phyloP scores from a whole-genome alignment of 1,284 basidiomycete genomes.

The Cutaneotrichosporon daszewskae region DNA sequence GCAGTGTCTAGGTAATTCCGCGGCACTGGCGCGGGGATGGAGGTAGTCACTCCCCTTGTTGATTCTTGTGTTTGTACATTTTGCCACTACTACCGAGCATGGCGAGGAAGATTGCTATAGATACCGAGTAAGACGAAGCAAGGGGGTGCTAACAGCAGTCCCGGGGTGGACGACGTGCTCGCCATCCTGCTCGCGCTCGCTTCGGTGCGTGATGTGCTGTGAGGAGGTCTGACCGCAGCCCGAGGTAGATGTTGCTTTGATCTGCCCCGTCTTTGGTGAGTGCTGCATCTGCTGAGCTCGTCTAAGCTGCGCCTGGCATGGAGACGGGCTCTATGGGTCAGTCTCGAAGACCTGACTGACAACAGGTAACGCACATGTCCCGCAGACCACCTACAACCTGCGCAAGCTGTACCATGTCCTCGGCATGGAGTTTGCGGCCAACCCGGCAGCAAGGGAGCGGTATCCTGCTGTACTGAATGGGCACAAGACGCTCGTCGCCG shows the following conservation, averaged over 20 bases:
- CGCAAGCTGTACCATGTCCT: slow-evolving; percentile 71
- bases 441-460: slow-evolving; percentile 55
- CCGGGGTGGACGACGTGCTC: slow-evolving; percentile 81
- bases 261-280: slow-evolving; percentile 70
- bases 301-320: no score
- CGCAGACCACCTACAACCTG: slow-evolving; percentile 57
- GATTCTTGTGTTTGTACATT: no score
- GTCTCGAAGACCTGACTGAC: no score
- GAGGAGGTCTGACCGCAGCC: slow-evolving; percentile 49
- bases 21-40: background rate
- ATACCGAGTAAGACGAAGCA: slow-evolving; percentile 35
- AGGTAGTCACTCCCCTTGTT: background rate
- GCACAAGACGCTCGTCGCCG: slow-evolving; percentile 59
- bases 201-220: slow-evolving; percentile 22
- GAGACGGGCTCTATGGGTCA: background rate
- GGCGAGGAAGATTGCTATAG: slow-evolving; percentile 42
- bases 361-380: slow-evolving; percentile 65
- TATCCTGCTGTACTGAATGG: slow-evolving; percentile 68
- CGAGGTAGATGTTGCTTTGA: slow-evolving; percentile 61
- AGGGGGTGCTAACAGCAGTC: slow-evolving; percentile 18
- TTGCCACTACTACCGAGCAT: slow-evolving; percentile 8
- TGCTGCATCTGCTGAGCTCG: slow-evolving; percentile 6
- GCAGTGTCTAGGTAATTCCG: background rate
- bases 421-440: slow-evolving; percentile 57
- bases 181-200: slow-evolving; percentile 54